Conservation (phyloP, 2,329 filamentous ascomycete genomes). For the Fusarium sp. region DNA sequence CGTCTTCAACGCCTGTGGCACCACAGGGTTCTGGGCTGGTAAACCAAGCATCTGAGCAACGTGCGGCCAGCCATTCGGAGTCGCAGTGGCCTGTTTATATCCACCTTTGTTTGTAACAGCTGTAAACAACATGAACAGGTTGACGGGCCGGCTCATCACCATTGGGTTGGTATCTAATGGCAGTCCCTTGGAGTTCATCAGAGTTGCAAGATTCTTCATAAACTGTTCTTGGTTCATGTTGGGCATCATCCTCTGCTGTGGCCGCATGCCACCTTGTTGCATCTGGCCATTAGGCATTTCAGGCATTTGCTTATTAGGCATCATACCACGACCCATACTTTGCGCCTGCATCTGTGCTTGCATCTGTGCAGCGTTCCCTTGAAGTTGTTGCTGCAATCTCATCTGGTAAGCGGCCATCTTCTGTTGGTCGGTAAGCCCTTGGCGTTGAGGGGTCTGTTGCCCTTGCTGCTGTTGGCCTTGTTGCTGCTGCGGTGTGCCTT, state of each 20-base stretch:
- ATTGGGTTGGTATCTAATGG: constrained; percentile 80
- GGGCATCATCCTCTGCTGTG: constrained; percentile 59
- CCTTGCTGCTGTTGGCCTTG: constrained; percentile 52
- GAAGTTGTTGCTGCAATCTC: constrained; percentile 81
- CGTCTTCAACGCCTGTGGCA: constrained; percentile 74
- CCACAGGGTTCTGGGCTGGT: constrained; percentile 71
- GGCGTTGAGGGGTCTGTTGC: constrained; percentile 46
- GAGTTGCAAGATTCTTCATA: constrained; percentile 78
- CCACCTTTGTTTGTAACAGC: constrained; percentile 80
- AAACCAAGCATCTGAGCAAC: constrained; percentile 75
- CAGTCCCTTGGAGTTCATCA: constrained; percentile 79
- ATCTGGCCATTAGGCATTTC: constrained; percentile 67
- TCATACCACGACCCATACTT: constrained; percentile 60
- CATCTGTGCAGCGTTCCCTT: constrained; percentile 65
- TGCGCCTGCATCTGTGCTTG: constrained; percentile 63
- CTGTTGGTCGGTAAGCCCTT: constrained; percentile 70
- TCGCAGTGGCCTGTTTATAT: constrained; percentile 77
- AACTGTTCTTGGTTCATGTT: constrained; percentile 73
- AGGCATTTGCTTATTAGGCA: constrained; percentile 63
- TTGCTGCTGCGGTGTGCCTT: constrained; percentile 55
- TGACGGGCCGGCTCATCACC: constrained; percentile 78
- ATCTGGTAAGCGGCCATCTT: constrained; percentile 83
- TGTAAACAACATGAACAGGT: constrained; percentile 81
- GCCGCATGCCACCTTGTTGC: constrained; percentile 61
- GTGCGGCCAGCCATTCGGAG: constrained; percentile 77